Evolutionary conservation across 2,329 filamentous ascomycete genomes (phyloP).

Genomic region (Calonectria hawksworthii): DNA sequence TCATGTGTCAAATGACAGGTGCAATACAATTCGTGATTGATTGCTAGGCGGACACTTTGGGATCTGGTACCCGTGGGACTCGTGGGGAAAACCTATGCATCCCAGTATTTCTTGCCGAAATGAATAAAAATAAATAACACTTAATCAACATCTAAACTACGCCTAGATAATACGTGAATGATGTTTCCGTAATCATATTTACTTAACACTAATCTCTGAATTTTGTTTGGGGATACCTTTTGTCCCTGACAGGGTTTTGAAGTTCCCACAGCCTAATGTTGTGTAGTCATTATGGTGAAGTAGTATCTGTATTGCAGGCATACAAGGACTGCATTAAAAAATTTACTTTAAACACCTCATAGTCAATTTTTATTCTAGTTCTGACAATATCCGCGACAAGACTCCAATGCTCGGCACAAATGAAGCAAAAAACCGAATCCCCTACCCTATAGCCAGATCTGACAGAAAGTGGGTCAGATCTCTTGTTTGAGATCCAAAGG

Average conservation of each 20-base stretch:
- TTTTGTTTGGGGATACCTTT: too few relatives aligned
- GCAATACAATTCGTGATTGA: not conserved
- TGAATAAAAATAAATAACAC: too few relatives aligned
- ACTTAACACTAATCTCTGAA: too few relatives aligned
- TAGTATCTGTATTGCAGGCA: not conserved
- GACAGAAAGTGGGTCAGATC: not conserved
- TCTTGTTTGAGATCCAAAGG: not conserved
- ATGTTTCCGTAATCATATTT: too few relatives aligned
- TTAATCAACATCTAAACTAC: too few relatives aligned
- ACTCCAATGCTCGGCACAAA: not conserved
- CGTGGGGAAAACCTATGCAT: not conserved
- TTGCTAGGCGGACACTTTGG: too few relatives aligned
- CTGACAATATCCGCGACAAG: not conserved
- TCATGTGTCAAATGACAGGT: not conserved
- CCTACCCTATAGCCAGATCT: not conserved
- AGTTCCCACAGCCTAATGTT: too few relatives aligned
- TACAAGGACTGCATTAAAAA: too few relatives aligned
- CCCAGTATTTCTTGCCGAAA: not conserved
- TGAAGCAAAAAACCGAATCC: not conserved
- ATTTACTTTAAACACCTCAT: too few relatives aligned
- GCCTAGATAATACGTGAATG: too few relatives aligned
- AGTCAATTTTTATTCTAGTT: not conserved
- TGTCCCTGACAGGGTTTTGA: too few relatives aligned
- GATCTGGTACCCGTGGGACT: accelerated
- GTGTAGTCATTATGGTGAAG: not conserved